Base-by-base conservation (phyloP, 306 rosid species). In the Casuarina cunninghamiana region DNA sequence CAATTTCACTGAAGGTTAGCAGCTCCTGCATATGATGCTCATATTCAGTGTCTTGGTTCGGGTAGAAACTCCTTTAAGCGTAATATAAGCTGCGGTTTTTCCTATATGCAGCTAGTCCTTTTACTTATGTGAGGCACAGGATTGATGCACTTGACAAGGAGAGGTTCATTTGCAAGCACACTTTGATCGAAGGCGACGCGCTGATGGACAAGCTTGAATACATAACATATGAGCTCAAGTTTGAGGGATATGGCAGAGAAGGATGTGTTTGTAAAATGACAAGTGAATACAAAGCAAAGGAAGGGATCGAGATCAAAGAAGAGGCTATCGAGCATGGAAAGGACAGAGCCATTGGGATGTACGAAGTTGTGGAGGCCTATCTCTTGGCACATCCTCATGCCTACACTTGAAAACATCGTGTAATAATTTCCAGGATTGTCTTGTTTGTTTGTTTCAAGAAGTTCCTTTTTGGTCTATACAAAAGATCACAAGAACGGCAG, bases 341-440 rank as follows among this genome's bases (percentile, higher is more conserved):
- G 68, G 82, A 80, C 65, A 84, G 84, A 74, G 80, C 82, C 55
- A 84, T 84, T 26, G 84, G 87, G 13, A 68, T 84, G 84, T 84
- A 84, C 41, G 87, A 84, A 78, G 87, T 80, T n/a, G 57, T 84
- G 69, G 87, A 80, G 79, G 84, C 87, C 71, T 80, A 84, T 75
- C 87, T 84, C 10, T 73, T 84, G 82, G 84, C 87, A 5, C 87
- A 84, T 48, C 87, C 87, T 50, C 77, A 48, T 45, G 82, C 84
- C 55, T 84, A 84, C 67, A 69, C 84, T 69, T 84, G 35, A 72
- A 58, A 69, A 7, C 2, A 19, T 63, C 19, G 39, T 39, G 67
- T 72, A 10, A 60, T 51, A 11, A 21, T 53, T 10, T 44, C 32
- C 49, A 39, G 5, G 58, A 69, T 37, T 21, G 10, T 2, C 0